These are phyloP conservation scores for Solidago caesia DNA, from an alignment of 129 eudicot genomes.

Conservation along the genomic window DNA sequence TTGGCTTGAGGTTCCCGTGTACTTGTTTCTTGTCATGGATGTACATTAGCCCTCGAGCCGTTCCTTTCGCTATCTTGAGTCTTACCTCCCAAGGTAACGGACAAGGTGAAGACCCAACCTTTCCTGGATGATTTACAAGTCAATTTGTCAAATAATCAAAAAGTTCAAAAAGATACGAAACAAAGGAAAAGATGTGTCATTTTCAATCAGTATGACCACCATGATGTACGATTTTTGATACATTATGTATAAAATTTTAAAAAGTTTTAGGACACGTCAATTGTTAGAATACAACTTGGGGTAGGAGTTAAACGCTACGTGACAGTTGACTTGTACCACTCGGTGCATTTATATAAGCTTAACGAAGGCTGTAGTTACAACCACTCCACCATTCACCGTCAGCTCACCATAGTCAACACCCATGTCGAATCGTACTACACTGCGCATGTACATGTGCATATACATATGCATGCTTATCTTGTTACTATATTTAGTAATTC, in stretches of 20 bases:
- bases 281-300: constrained; percentile 37
- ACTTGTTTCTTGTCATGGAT: constrained; percentile 93
- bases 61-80: constrained; percentile 87
- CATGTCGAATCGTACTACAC: constrained; percentile 23
- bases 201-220: constrained; percentile 39
- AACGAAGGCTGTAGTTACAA: constrained; percentile 51
- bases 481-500: constrained; percentile 12
- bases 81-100: constrained; percentile 86
- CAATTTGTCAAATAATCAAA: background rate
- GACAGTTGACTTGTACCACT: constrained; percentile 50
- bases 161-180: constrained; percentile 9
- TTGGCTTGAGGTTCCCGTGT: constrained; percentile 89
- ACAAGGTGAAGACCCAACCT: constrained; percentile 90
- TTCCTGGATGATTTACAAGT: constrained; percentile 49
- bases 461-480: constrained; percentile 13
- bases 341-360: constrained; percentile 28
- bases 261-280: constrained; percentile 23
- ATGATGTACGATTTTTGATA: background rate
- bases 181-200: constrained; percentile 25
- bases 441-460: constrained; percentile 29
- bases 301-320: constrained; percentile 32
- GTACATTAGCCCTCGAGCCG: constrained; percentile 85
- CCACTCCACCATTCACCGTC: constrained; percentile 65
- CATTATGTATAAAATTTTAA: background rate
- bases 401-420: constrained; percentile 31